Percentiles rank a stretch among this genome's conserved stretches.
Evolutionary conservation across 2,329 filamentous ascomycete genomes (phyloP).

Genomic region (Penicillium sp.): DNA sequence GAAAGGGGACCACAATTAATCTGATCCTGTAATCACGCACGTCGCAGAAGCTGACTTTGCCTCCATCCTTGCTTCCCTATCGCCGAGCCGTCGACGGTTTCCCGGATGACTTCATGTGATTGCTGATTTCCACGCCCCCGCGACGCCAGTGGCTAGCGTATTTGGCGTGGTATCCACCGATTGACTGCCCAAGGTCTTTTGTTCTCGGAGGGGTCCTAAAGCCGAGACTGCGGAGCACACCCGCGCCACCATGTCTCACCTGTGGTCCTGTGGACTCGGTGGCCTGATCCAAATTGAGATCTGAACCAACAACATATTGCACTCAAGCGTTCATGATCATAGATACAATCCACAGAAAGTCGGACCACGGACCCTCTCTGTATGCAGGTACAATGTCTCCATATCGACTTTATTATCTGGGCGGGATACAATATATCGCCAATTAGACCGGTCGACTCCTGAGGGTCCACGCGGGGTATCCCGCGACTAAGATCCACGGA

Average conservation of each 20-base stretch:
- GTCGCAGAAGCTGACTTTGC: not conserved
- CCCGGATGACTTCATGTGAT: not conserved
- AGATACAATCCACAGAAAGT: not conserved
- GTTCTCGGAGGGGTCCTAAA: not conserved
- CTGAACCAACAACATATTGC: not conserved
- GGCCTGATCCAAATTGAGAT: not conserved
- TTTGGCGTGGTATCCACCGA: not conserved
- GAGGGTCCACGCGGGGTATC: not conserved
- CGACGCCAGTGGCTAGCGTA: not conserved
- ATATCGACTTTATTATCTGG: not conserved
- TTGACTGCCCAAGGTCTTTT: not conserved
- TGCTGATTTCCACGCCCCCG: not conserved
- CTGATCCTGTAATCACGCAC: not conserved
- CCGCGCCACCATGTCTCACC: constrained; percentile 5
- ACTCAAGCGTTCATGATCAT: not conserved
- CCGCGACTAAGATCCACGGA: not conserved
- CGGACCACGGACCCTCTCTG: not conserved
- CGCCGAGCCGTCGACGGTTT: not conserved
- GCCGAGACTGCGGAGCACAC: not conserved
- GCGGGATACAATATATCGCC: not conserved
- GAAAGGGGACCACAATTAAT: not conserved
- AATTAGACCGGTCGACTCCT: not conserved
- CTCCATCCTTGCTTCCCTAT: not conserved
- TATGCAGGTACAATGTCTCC: not conserved
- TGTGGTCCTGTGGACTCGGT: not conserved